phyloP scores from a whole-genome alignment of 2,329 filamentous ascomycete genomes.

The Alternaria ethzedia region DNA sequence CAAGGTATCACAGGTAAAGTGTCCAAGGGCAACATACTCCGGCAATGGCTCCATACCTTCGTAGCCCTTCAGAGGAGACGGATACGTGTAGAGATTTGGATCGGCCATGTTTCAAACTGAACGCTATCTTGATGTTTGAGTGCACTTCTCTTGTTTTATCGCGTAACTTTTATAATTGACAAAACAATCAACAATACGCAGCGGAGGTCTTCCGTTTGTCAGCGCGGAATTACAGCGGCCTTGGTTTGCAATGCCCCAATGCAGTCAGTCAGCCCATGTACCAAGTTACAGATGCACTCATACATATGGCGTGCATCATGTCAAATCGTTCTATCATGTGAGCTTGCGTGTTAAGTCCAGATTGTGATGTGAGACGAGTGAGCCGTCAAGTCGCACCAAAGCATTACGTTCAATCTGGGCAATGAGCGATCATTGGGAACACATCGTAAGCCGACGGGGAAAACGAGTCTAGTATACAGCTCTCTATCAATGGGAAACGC shows the following conservation, averaged over 20 bases:
- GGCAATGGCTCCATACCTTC: conserved; percentile 63
- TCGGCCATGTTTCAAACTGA: conserved; percentile 46
- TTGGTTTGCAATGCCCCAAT: not conserved
- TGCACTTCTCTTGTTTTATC: not conserved
- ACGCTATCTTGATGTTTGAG: not conserved
- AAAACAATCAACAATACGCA: not conserved
- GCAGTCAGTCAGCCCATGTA: not conserved
- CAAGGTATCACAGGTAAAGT: not conserved
- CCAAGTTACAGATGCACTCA: not conserved
- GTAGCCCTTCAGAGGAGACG: conserved; percentile 65
- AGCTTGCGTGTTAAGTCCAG: not conserved
- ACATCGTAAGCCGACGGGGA: not conserved
- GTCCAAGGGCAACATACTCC: conserved; percentile 36
- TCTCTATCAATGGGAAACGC: not conserved
- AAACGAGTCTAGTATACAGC: not conserved
- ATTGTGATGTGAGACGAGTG: not conserved
- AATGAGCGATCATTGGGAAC: not conserved
- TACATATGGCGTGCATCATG: not conserved
- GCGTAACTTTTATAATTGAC: not conserved
- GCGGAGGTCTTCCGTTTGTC: conserved; percentile 25
- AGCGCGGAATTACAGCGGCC: conserved; percentile 37
- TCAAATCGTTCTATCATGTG: not conserved
- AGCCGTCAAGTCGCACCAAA: not conserved
- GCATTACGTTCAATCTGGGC: not conserved
- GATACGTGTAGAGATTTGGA: conserved; percentile 56